Conservation (phyloP, 768 basidiomycete species). For the Phanerochaete sordida region DNA sequence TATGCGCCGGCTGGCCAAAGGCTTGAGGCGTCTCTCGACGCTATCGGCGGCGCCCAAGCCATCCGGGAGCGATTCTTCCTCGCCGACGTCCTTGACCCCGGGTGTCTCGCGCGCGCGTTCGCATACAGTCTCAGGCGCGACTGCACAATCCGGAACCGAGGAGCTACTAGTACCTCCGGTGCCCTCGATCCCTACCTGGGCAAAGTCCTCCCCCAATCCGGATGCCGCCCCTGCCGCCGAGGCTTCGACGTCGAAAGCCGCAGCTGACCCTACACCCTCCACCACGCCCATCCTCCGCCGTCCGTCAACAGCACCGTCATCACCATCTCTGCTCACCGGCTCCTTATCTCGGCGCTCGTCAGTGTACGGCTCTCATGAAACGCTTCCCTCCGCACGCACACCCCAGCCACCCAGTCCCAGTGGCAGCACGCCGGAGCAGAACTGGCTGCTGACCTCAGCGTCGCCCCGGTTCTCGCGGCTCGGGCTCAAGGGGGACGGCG, state of each 20-base stretch:
- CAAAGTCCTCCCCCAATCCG: background rate
- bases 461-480: conserved; percentile 25
- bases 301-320: background rate
- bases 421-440: conserved; percentile 19
- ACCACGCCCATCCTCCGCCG: background rate
- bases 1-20: background rate
- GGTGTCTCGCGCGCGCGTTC: background rate
- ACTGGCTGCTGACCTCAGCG: conserved; percentile 22
- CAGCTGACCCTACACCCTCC: background rate
- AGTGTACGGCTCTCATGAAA: background rate
- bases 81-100: background rate
- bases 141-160: background rate
- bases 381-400: background rate
- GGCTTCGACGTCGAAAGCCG: background rate
- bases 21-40: conserved; percentile 4
- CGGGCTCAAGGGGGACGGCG: conserved; percentile 22
- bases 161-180: conserved; percentile 10
- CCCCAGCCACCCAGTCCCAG: conserved; percentile 5
- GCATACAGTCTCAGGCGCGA: background rate
- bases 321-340: background rate
- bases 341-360: background rate
- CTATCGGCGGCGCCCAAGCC: conserved; percentile 4
- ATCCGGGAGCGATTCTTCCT: background rate
- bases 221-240: background rate
- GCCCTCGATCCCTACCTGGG: conserved; percentile 11